Percentiles rank a stretch among this genome's conserved stretches.
These are phyloP conservation scores for Talaromyces borbonicus DNA, from an alignment of 495 filamentous ascomycete genomes.

Conservation along the genomic window DNA sequence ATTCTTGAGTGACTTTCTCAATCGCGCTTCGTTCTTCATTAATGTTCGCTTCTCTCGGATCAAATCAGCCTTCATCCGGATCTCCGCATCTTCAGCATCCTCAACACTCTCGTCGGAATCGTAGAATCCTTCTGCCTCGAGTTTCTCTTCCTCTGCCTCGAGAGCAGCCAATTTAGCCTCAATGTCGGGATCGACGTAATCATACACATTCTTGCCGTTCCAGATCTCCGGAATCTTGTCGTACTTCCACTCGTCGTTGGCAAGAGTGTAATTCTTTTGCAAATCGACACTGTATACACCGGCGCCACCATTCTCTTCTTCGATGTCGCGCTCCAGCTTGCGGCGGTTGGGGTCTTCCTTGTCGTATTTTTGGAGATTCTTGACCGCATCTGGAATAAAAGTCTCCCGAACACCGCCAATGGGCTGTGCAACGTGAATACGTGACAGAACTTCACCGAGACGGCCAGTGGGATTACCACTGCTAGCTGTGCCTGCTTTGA, in stretches of 20 bases:
- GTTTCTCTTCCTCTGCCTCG: conserved; percentile 87
- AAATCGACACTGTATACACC: conserved; percentile 93
- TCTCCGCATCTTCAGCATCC: conserved; percentile 77
- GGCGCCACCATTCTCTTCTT: conserved; percentile 86
- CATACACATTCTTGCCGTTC: conserved; percentile 92
- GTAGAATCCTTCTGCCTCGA: conserved; percentile 80
- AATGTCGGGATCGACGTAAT: conserved; percentile 95
- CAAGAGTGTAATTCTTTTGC: conserved; percentile 75
- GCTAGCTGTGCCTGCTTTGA: conserved; percentile 74
- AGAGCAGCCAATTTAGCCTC: conserved; percentile 80
- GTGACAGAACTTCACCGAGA: conserved; percentile 75
- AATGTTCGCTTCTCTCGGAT: conserved; percentile 86
- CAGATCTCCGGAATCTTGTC: conserved; percentile 90
- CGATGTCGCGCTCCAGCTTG: conserved; percentile 72
- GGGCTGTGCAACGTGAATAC: conserved; percentile 93
- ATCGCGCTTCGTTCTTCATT: conserved; percentile 83
- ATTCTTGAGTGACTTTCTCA: conserved; percentile 94
- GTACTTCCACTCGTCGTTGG: conserved; percentile 82
- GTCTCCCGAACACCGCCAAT: conserved; percentile 69
- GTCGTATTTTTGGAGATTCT: conserved; percentile 74
- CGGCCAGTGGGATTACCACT: conserved; percentile 63
- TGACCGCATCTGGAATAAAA: conserved; percentile 81
- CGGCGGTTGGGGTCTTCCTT: conserved; percentile 76
- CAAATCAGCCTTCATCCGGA: conserved; percentile 81
- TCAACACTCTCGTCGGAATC: conserved; percentile 56